A percentile compares a stretch with the other conserved stretches of the same genome.
Conservation (phyloP, 768 basidiomycete genomes). For the Fomitopsis pulvina region DNA sequence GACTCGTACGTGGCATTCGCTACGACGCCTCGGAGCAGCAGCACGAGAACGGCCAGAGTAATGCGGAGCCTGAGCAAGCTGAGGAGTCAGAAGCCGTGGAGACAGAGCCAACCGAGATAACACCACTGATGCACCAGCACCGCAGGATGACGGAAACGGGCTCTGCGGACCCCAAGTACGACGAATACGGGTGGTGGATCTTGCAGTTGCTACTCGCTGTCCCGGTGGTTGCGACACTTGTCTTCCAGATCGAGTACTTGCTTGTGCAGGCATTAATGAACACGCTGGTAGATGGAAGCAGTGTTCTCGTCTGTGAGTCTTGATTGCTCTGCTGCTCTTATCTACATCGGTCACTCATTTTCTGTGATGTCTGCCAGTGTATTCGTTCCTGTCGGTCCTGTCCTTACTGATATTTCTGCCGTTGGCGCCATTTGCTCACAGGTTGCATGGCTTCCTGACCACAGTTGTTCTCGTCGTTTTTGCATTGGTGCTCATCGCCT, state of each 20-base stretch:
- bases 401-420: constrained; percentile 50
- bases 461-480: constrained; percentile 34
- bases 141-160: constrained; percentile 12
- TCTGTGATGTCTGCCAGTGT: constrained; percentile 47
- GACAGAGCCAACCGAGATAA: constrained; percentile 45
- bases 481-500: constrained; percentile 24
- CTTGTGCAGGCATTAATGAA: constrained; percentile 44
- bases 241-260: constrained; percentile 44
- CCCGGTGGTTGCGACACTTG: constrained; percentile 44
- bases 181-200: constrained; percentile 48
- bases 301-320: constrained; percentile 39
- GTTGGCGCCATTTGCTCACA: constrained; percentile 57
- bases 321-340: background rate
- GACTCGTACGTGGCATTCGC: constrained; percentile 17
- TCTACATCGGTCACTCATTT: background rate
- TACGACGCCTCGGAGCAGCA: constrained; percentile 14
- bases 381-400: constrained; percentile 37
- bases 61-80: constrained; percentile 20
- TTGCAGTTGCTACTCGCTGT: constrained; percentile 49
- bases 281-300: constrained; percentile 58
- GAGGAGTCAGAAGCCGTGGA: constrained; percentile 20
- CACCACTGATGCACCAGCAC: constrained; percentile 43
- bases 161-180: constrained; percentile 11
- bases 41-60: constrained; percentile 11
- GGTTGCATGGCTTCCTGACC: constrained; percentile 35